Conservation (phyloP, 2,329 filamentous ascomycete species). For the Cladorrhinum sp. region DNA sequence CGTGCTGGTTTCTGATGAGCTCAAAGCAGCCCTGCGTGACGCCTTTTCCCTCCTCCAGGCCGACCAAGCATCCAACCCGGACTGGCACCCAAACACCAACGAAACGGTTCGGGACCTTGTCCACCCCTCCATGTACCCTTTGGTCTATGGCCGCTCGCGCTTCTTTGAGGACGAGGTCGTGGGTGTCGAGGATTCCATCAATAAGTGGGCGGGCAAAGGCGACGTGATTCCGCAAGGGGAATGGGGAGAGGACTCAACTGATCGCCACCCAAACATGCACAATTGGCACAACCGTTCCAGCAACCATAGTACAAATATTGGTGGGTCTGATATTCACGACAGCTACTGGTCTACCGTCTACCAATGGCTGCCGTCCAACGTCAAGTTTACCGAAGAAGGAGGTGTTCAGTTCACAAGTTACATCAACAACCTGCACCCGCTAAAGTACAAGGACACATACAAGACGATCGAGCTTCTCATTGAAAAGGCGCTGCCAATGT, state of each 20-base stretch:
- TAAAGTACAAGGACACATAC: conserved; percentile 34
- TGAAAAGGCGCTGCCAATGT: conserved; percentile 38
- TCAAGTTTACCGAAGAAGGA: conserved; percentile 32
- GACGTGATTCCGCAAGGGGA: conserved; percentile 10
- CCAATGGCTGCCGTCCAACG: conserved; percentile 38
- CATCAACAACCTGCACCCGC: conserved; percentile 45
- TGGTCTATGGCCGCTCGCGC: conserved; percentile 40
- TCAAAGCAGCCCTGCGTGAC: conserved; percentile 34
- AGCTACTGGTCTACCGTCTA: conserved; percentile 29
- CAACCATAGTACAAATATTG: too few relatives aligned
- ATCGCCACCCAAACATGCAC: background rate
- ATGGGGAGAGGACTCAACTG: background rate
- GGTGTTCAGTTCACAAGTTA: conserved; percentile 40
- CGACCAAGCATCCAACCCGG: conserved; percentile 39
- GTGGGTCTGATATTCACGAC: background rate
- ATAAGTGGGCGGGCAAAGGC: conserved; percentile 28
- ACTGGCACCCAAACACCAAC: conserved; percentile 56
- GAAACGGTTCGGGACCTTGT: conserved; percentile 55
- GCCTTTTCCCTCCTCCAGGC: conserved; percentile 43
- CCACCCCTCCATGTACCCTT: conserved; percentile 57
- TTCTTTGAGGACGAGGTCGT: conserved; percentile 37
- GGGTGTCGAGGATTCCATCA: conserved; percentile 26
- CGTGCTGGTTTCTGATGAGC: conserved; percentile 35
- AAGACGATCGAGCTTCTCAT: conserved; percentile 36
- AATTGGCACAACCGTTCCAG: too few relatives aligned